Evolutionary conservation across 257 asterid species (phyloP).

Genomic region (Dorcoceras hygrometricum): DNA sequence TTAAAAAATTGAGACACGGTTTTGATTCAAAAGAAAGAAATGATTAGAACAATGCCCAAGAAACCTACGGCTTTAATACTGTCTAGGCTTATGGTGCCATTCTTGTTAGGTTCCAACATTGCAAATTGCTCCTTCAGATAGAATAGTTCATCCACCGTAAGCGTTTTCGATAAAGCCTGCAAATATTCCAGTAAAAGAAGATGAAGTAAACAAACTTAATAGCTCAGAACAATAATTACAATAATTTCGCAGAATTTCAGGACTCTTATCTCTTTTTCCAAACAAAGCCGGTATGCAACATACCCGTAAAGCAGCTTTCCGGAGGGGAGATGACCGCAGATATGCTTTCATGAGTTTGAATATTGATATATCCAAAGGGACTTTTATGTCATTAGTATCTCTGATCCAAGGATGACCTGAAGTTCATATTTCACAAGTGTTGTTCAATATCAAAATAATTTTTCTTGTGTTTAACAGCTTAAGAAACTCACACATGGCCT

Average conservation of each 20-base stretch:
- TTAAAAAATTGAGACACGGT: conserved; percentile 7
- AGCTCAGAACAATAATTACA: not conserved
- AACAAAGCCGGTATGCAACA: conserved; percentile 8
- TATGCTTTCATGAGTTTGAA: conserved; percentile 57
- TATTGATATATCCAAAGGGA: conserved; percentile 47
- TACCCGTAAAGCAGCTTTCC: conserved; percentile 20
- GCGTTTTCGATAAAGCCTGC: conserved; percentile 40
- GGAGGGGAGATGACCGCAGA: conserved; percentile 47
- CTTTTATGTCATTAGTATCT: conserved; percentile 32
- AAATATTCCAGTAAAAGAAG: not conserved
- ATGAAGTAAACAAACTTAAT: not conserved
- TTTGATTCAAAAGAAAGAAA: not conserved
- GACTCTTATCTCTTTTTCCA: not conserved
- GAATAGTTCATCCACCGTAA: conserved; percentile 28
- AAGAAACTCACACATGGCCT: conserved; percentile 48
- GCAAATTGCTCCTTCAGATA: conserved; percentile 34
- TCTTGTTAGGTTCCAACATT: conserved; percentile 31
- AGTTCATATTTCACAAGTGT: not conserved
- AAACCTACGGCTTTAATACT: conserved; percentile 31
- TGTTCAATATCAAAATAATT: not conserved
- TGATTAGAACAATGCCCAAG: not conserved
- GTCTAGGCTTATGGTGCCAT: conserved; percentile 35
- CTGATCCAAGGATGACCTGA: conserved; percentile 70
- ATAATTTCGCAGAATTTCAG: not conserved
- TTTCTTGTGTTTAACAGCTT: not conserved